Base-by-base conservation (phyloP, 352 stramenopile species). In the Stephanocyclus meneghinianus region DNA sequence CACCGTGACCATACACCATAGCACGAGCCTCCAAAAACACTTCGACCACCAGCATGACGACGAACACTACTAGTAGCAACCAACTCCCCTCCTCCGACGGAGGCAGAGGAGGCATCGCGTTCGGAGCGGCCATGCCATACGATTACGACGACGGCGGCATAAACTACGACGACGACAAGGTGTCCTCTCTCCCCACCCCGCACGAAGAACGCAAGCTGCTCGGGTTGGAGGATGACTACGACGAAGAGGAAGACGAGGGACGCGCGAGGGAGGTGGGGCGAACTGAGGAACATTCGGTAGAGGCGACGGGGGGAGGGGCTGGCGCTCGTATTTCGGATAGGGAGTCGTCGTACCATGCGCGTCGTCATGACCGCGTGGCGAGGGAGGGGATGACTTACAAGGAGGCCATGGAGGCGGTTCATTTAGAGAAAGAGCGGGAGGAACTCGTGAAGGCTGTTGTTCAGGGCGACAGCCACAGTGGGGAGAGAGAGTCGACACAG, bases 381-480 rank as follows among this genome's bases (percentile, higher is more conserved):
- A 50, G 83, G 42, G 82, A 88, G 78, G 86, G 85, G 4, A 75
- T 89, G 48, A 85, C 59, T 7, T 94, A 88, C 59, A 87, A 85
- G 57, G 87, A 92, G 35, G 82, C 84, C 10, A 93, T 93, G 88
- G 59, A 77, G 40, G 71, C 87, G 86, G 92, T 93, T 9, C 93
- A 94, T 60, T 93, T 98, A 35, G 94, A 98, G 61, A 93, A 94
- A 40, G 95, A 98, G 81, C 86, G 95, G 37, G 88, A 94, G 65
- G 96, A 99, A 78, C 90, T 95, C 11, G 97, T 98, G 74, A 88
- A 84, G 21, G 94, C 32, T 18, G 57, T 15, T 18, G 35, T 11
- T 3, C 5, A 13, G 10, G 60, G 44, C 35, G 32, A 10, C 4
- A 30, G 37, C 15, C 15, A 7, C 13, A 51, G 11, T 15, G 16